Conservation (phyloP, 2,329 filamentous ascomycete species). For the Herpomyces periplanetae region DNA sequence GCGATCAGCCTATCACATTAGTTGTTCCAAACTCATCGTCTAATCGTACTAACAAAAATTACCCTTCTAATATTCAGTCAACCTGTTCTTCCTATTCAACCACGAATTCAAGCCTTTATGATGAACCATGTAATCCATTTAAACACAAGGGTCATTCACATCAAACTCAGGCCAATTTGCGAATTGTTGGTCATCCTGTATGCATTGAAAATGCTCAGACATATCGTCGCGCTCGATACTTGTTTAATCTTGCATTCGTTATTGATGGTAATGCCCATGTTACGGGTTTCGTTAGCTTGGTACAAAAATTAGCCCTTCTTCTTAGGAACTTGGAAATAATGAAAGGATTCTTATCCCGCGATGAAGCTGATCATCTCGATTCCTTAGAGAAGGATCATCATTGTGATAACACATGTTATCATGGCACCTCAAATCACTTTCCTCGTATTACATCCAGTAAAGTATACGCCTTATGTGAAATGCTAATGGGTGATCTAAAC, state of each 20-base stretch:
- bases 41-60: too few relatives aligned
- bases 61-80: too few relatives aligned
- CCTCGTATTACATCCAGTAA: conserved; percentile 11
- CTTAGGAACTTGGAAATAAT: conserved; percentile 76
- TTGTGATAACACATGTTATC: conserved; percentile 2
- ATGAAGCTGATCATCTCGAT: conserved; percentile 8
- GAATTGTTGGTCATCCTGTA: conserved; percentile 54
- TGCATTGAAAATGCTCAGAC: conserved; percentile 32
- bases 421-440: conserved; percentile 8
- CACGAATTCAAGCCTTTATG: too few relatives aligned
- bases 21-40: too few relatives aligned
- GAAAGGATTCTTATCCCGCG: conserved; percentile 34
- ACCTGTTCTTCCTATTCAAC: too few relatives aligned
- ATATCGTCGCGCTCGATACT: conserved; percentile 77
- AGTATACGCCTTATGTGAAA: conserved; percentile 33
- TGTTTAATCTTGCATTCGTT: conserved; percentile 84
- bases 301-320: conserved; percentile 42
- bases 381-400: conserved; percentile 1
- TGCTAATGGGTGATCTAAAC: conserved; percentile 63
- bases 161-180: too few relatives aligned
- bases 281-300: conserved; percentile 42
- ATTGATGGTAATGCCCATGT: conserved; percentile 27
- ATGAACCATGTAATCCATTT: too few relatives aligned
- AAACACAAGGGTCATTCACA: too few relatives aligned
- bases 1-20: conserved; percentile 54